phyloP scores from a whole-genome alignment of 805 yeast species.

The Sungouiozyma intestinalis region DNA sequence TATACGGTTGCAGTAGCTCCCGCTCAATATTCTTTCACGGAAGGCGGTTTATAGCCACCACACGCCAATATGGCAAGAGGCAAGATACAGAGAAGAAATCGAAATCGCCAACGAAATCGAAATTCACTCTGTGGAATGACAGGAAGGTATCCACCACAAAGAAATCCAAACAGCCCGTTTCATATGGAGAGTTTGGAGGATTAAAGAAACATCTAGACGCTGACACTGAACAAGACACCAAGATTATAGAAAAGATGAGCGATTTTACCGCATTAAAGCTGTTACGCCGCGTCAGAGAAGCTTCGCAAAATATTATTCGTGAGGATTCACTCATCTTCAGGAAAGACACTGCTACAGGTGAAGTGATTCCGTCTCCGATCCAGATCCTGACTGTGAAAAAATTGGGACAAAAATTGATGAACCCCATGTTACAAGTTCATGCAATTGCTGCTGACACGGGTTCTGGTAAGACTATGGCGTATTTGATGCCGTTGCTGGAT shows the following conservation, averaged over 20 bases:
- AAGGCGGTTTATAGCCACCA: background rate
- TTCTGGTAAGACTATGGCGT: constrained; percentile 92
- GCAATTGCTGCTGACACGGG: constrained; percentile 95
- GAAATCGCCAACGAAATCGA: background rate
- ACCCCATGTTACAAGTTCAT: constrained; percentile 43
- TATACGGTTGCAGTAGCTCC: too few relatives aligned
- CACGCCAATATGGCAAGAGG: background rate
- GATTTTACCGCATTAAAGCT: constrained; percentile 60
- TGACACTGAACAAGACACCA: constrained; percentile 22
- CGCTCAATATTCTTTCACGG: too few relatives aligned
- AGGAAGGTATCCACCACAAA: constrained; percentile 1
- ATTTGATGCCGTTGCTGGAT: constrained; percentile 65
- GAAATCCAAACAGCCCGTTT: constrained; percentile 1
- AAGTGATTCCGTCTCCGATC: constrained; percentile 58
- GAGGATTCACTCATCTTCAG: constrained; percentile 32
- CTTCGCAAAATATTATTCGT: constrained; percentile 45
- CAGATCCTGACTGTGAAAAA: constrained; percentile 61
- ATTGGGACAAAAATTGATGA: constrained; percentile 26
- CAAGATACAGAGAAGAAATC: background rate
- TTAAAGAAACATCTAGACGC: constrained; percentile 32
- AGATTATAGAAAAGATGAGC: constrained; percentile 40
- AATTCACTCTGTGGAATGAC: background rate
- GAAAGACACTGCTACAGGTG: constrained; percentile 4
- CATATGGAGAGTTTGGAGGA: constrained; percentile 41
- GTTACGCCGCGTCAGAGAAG: constrained; percentile 54